Base-by-base conservation (phyloP, 2,329 filamentous ascomycete species). In the Aquanectria penicillioides region DNA sequence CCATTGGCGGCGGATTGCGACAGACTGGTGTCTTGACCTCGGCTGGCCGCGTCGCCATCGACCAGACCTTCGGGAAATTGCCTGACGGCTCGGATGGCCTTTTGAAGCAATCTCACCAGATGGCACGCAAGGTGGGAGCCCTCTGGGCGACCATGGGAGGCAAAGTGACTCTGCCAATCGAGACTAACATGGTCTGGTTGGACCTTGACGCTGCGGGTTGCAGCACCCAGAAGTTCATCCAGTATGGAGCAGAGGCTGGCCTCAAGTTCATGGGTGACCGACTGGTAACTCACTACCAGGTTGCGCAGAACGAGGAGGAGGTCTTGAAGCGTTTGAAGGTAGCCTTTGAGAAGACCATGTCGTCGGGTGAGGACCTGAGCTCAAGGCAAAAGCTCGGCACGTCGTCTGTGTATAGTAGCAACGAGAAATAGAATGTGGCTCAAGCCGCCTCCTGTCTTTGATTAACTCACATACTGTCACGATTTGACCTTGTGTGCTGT, bases 151-250 rank as follows among this genome's bases (percentile, higher is more conserved):
- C 77, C 13, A 79, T 88, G 48, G 92, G 92, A 5, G 93, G 92
- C 1, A 86, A 84, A 75, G 76, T 93, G 55, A 75, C 82, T 17
- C 81, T 89, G 58, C 89, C 90, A 0, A 89, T 91, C 2, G 89
- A 97, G 71, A 96, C 93, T n/a, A 97, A 97, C 77, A 96, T 97
- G 91, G 86, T 92, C 28, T 97, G 92, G 92, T 71, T 96, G 57
- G 89, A 96, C 73, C 78, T 95, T 13, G 83, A 86, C 25, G 82
- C 83, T 1, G 83, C 85, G 10, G 84, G 85, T 2, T 79, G 81
- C 60, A 71, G 73, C 12, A 60, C 48, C 6, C 72, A 72, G 52
- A 73, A 69, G 33, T 77, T 84, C 48, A 69, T 72, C 12, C 70
- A 75, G 64, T 70, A 81, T 26, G 78, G 77, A 6, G 69, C 70